phyloP scores from a whole-genome alignment of 2,329 filamentous ascomycete genomes.

The Nannizzia gypsea region DNA sequence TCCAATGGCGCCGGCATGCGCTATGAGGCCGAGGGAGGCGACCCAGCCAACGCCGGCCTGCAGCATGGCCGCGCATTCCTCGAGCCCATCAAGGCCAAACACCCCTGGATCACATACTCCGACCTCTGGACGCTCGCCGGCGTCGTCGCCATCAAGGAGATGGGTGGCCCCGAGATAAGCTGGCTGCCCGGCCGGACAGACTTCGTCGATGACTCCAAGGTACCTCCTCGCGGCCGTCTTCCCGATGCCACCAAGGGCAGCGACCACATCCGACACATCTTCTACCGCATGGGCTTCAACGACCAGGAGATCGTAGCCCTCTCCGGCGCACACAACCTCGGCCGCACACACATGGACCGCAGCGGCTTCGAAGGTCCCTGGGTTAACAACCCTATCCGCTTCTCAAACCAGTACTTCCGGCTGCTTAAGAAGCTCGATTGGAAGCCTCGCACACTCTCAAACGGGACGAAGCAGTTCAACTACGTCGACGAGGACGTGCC shows the following conservation, averaged over 20 bases:
- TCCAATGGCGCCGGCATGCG: constrained; percentile 56
- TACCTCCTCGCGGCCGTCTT: constrained; percentile 47
- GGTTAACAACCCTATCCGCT: constrained; percentile 48
- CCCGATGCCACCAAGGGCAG: constrained; percentile 44
- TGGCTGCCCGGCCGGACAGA: constrained; percentile 52
- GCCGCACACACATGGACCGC: constrained; percentile 44
- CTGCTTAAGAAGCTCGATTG: constrained; percentile 42
- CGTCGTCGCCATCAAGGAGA: constrained; percentile 46
- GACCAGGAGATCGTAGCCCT: constrained; percentile 50
- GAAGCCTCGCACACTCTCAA: constrained; percentile 43
- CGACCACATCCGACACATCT: constrained; percentile 45
- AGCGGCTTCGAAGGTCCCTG: constrained; percentile 49
- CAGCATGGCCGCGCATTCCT: constrained; percentile 53
- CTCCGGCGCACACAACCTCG: constrained; percentile 45
- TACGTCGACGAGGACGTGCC: constrained; percentile 45
- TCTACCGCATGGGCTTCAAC: constrained; percentile 50
- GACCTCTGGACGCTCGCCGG: constrained; percentile 55
- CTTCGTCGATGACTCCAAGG: constrained; percentile 48
- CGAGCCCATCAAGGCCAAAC: constrained; percentile 47
- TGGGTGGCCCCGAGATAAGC: constrained; percentile 47
- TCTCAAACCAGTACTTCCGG: constrained; percentile 48
- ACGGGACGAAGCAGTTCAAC: constrained; percentile 47
- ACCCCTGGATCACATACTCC: constrained; percentile 54
- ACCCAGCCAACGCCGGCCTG: constrained; percentile 53
- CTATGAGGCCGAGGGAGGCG: constrained; percentile 52